Conservation (phyloP, 2,329 filamentous ascomycete genomes). For the Colletotrichum lentis region DNA sequence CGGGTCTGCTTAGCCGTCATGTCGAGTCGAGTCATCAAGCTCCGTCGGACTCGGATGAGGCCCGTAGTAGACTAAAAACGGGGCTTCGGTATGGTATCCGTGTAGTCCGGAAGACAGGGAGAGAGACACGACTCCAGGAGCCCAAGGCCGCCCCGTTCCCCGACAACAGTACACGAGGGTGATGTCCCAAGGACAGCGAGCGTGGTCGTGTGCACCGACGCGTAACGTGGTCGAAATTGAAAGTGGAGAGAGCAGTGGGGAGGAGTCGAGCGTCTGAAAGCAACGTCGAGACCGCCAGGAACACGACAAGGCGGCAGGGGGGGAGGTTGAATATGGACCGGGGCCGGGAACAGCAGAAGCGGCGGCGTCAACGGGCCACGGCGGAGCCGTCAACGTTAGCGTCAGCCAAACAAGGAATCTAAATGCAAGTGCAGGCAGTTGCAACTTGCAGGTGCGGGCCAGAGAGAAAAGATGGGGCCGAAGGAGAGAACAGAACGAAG, state of each 20-base stretch:
- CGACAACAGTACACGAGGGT: constrained; percentile 4
- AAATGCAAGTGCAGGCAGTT: not conserved
- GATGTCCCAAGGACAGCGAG: not conserved
- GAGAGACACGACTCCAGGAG: constrained; percentile 1
- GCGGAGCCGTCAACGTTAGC: constrained; percentile 9
- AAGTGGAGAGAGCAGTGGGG: constrained; percentile 1
- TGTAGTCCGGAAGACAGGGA: not conserved
- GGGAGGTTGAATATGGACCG: not conserved
- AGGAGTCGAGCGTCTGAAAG: not conserved
- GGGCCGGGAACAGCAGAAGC: not conserved
- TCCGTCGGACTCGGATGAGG: constrained; percentile 3
- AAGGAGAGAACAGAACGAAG: constrained; percentile 32
- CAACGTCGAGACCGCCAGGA: not conserved
- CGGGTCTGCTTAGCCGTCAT: constrained; percentile 7
- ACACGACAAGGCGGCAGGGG: constrained; percentile 2
- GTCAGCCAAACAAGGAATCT: not conserved
- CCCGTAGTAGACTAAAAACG: constrained; percentile 9
- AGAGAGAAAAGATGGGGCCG: constrained; percentile 33
- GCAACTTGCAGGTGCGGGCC: constrained; percentile 6
- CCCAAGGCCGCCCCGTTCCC: not conserved
- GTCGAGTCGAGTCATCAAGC: not conserved
- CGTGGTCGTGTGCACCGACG: constrained; percentile 1
- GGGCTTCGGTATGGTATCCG: not conserved
- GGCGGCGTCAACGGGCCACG: constrained; percentile 3
- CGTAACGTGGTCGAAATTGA: not conserved